Evolutionary conservation across 2,329 filamentous ascomycete species (phyloP), one percentile per base, ranked within the genome.

Genomic region (Fusarium humuli): DNA sequence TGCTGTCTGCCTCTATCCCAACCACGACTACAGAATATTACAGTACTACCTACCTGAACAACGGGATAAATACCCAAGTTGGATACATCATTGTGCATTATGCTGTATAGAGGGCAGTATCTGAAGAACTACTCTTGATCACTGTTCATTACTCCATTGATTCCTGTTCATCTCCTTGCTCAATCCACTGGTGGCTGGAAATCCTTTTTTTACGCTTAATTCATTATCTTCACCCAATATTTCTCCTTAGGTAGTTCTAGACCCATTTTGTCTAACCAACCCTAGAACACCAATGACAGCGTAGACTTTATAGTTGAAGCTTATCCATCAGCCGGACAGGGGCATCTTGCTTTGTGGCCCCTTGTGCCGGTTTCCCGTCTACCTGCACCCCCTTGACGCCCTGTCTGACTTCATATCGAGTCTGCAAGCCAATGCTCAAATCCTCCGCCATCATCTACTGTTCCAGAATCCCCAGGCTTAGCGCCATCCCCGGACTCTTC

Each of bases 371-470:
- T 61, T 67, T 67, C 32, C 67, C 67, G 67, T 70, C 52, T 69
- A 69, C 42, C 37, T 60, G 20, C 23, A 34, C 20, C 9, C 37
- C 37, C 32, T 57, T 47, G 45, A 32, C 37, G 20, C 47, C 30
- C 22, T 27, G 40, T n/a, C 34, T 46, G 47, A 41, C 40, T 60
- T 74, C 57, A 76, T 57, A 67, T 73, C 29, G 54, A 62, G 61
- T 67, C 57, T 42, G 45, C 68, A 53, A 73, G 60, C 70, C 74
- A 76, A 61, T 66, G 65, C 49, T 78, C 75, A 67, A 78, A 78
- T 5, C 72, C 77, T 52, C 75, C 76, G 13, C 52, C 57, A 4
- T 45, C 62, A 53, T 68, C 40, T 61, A 48, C 14, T 37, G 30
- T 71, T 68, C 37, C 60, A 65, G 46, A 64, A 56, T 34, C 60